Evolutionary conservation across 2,329 filamentous ascomycete species (phyloP).

Genomic region (Sporothrix humicola): DNA sequence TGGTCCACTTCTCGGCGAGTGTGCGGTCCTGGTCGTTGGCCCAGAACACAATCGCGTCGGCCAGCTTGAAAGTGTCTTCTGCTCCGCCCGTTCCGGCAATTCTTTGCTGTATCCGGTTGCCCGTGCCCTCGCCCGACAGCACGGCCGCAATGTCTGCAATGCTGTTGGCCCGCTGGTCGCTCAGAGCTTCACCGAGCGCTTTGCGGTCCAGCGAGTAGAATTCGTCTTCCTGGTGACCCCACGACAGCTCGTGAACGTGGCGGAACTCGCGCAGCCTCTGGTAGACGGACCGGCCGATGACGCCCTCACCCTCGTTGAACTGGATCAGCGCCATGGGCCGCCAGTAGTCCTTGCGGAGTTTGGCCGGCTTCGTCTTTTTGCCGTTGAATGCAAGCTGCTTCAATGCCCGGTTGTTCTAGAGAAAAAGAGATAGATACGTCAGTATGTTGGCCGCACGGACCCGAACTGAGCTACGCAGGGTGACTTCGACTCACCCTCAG

Average conservation of each 20-base stretch:
- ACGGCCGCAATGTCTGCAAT: slow-evolving; percentile 69
- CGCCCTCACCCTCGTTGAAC: slow-evolving; percentile 59
- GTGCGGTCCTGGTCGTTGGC: slow-evolving; percentile 54
- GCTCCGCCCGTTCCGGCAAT: neutral
- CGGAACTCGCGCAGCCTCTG: slow-evolving; percentile 70
- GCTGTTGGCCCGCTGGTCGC: slow-evolving; percentile 65
- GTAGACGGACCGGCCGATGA: slow-evolving; percentile 64
- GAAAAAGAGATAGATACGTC: too few relatives aligned
- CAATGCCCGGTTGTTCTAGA: slow-evolving; percentile 42
- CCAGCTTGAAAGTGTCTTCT: slow-evolving; percentile 34
- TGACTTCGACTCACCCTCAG: slow-evolving; percentile 50
- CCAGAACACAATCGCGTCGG: slow-evolving; percentile 58
- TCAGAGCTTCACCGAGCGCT: slow-evolving; percentile 59
- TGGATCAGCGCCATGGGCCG: slow-evolving; percentile 63
- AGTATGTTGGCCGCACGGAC: neutral
- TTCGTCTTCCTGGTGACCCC: slow-evolving; percentile 53
- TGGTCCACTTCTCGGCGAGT: slow-evolving; percentile 56
- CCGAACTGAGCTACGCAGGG: neutral
- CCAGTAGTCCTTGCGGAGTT: slow-evolving; percentile 72
- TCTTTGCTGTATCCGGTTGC: slow-evolving; percentile 52
- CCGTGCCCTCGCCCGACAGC: slow-evolving; percentile 57
- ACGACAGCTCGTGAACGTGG: slow-evolving; percentile 65
- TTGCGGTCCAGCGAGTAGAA: slow-evolving; percentile 50
- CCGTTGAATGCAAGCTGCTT: slow-evolving; percentile 64
- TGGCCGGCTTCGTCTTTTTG: slow-evolving; percentile 68